Evolutionary conservation across 176 grass and related monocot genomes (phyloP), one percentile per base, ranked within the genome.

Genomic region (Elaeis guineensis): DNA sequence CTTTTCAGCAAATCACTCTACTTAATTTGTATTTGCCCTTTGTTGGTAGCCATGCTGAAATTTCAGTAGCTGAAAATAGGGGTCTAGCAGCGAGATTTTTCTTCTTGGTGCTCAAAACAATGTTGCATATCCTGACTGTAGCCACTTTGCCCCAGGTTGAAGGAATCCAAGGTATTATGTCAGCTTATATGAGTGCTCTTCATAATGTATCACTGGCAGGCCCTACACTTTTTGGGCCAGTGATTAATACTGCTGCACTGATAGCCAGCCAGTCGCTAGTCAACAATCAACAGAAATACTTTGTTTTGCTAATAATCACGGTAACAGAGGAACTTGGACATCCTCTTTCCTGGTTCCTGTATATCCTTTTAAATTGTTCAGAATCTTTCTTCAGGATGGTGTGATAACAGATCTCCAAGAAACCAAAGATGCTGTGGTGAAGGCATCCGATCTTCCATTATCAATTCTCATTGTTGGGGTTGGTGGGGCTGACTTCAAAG

Each of bases 151-250:
- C 63, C 64, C 71, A 98, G 93, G 93, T 92, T 66, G 88, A 98
- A 17, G 93, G 93, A 78, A 92, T 98, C 74, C 88, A 98, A 81
- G 94, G 88, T 72, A 86, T 98, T 51, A 92, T 98, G 94, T 92
- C 94, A 65, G 81, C 94, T 58, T 98, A 98, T 72, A 76, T 86
- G 52, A 98, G 94, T 79, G 94, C 94, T 2, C 79, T 98, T 50
- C 70, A 70, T 53, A 98, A 98, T 89, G 94, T 98, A 64, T 92
- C 87, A 74, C 57, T 98, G 58, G 94, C 94, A 61, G 94, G 94
- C 28, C 94, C 94, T 66, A 98, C 94, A 28, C 82, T 98, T 64
- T 89, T 98, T 86, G 94, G 82, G 59, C 84, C 76, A 6, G 75
- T 98, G 74, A 81, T 98, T 65, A 83, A 81, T 75, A 80, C 88